Percentiles rank a stretch among this genome's conserved stretches.
These are phyloP conservation scores for Marasmius tenuissimus DNA, from an alignment of 1,284 basidiomycete species.

Conservation along the genomic window DNA sequence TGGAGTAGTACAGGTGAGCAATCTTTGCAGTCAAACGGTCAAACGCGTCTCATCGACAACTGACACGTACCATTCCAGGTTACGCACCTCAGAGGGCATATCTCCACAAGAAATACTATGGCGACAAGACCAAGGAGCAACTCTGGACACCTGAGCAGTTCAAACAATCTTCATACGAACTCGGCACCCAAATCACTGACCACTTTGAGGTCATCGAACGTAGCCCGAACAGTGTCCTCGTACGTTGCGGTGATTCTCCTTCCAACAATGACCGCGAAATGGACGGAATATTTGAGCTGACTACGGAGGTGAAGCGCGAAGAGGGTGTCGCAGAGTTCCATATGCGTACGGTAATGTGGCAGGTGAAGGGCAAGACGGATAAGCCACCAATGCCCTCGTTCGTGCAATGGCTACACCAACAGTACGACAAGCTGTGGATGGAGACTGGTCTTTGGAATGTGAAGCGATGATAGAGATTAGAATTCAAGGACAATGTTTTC, in stretches of 20 bases:
- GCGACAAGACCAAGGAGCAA: conserved; percentile 13
- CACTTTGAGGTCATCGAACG: conserved; percentile 18
- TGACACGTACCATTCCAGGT: background rate
- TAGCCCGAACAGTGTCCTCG: conserved; percentile 14
- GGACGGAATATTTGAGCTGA: conserved; percentile 18
- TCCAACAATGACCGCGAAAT: conserved; percentile 10
- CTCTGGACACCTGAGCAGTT: conserved; percentile 16
- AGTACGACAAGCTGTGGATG: conserved; percentile 19
- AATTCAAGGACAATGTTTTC: too few species aligned
- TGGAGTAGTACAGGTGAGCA: conserved; percentile 16
- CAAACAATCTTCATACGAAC: conserved; percentile 12
- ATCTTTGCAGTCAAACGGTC: background rate
- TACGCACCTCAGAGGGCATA: conserved; percentile 15
- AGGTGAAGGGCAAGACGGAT: conserved; percentile 14
- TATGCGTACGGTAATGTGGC: conserved; percentile 16
- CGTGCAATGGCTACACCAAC: conserved; percentile 11
- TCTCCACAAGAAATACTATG: conserved; percentile 15
- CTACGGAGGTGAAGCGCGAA: conserved; percentile 12
- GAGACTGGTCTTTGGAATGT: conserved; percentile 17
- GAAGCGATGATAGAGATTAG: conserved; percentile 1
- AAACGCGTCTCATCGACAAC: background rate
- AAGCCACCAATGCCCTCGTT: conserved; percentile 5
- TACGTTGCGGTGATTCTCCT: conserved; percentile 17
- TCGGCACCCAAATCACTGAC: conserved; percentile 19
- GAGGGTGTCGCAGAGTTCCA: conserved; percentile 19